Evolutionary conservation across 2,329 filamentous ascomycete species (phyloP).

Genomic region (Hymenoscyphus scutula): DNA sequence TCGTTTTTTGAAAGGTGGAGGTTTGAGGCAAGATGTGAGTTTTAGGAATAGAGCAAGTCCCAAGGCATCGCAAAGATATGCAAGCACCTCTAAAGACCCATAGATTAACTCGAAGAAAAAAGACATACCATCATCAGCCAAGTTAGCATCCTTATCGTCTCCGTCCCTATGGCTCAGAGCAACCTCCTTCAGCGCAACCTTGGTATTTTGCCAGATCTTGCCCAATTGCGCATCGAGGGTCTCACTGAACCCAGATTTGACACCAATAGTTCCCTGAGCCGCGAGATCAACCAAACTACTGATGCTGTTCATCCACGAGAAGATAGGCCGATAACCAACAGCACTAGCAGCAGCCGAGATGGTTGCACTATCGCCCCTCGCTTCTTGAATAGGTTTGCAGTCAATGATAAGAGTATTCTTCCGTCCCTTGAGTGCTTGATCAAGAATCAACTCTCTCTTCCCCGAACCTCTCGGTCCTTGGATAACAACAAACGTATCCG

Average conservation of each 20-base stretch:
- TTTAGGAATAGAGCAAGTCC: too few species aligned
- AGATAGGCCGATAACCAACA: slow-evolving; percentile 89
- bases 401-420: slow-evolving; percentile 82
- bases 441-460: slow-evolving; percentile 82
- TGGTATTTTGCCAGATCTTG: slow-evolving; percentile 86
- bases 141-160: slow-evolving; percentile 66
- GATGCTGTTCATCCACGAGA: slow-evolving; percentile 94
- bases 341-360: slow-evolving; percentile 77
- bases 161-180: slow-evolving; percentile 68
- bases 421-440: slow-evolving; percentile 74
- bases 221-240: slow-evolving; percentile 84
- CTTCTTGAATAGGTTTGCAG: slow-evolving; percentile 90
- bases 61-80: too few species aligned
- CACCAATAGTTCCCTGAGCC: slow-evolving; percentile 88
- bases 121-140: slow-evolving; percentile 65
- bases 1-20: neutral
- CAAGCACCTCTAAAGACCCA: too few species aligned
- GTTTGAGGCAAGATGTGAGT: too few species aligned
- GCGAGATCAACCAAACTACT: slow-evolving; percentile 91
- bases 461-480: slow-evolving; percentile 90
- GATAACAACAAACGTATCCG: slow-evolving; percentile 89
- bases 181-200: slow-evolving; percentile 73
- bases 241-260: slow-evolving; percentile 92
- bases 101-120: neutral
- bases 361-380: slow-evolving; percentile 80